Evolutionary conservation across 352 stramenopile species (phyloP), one percentile per base, ranked within the genome.

Genomic region (Blastocystis sp.): DNA sequence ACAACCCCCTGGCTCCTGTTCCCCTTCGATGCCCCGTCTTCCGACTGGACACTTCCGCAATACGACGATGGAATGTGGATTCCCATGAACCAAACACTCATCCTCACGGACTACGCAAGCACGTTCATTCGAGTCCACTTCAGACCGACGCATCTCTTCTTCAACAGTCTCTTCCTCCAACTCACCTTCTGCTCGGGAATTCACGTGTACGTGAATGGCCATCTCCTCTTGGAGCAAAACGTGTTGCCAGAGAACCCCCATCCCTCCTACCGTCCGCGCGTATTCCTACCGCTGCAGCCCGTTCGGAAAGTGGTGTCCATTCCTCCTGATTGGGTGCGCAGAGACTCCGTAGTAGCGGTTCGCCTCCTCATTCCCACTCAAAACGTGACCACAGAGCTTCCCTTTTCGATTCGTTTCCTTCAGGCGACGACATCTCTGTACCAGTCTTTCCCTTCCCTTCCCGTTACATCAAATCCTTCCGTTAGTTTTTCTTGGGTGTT

Each of bases 91-190:
- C 42, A 46, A 51, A 21, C 21, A 9, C 0, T 67, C 7, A 16
- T 51, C 24, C 3, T 18, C 8, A 29, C 46, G 29, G 46, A 48
- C 24, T 11, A 75, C 4, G 63, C 24, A 32, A 46, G 11, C 24
- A 51, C 48, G 3, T 75, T 49, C 32, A 53, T 64, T 42, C 69
- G 69, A 29, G 63, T 63, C n/a, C 69, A 81, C 32, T 81, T 81
- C 46, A 24, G 11, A 11, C 32, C n/a, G 46, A 42, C 21, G 32
- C 32, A 34, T 8, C 9, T 29, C 16, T 18, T n/a, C 1, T 27
- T 21, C 4, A 24, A 9, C 6, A 48, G 46, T 75, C 24, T 81
- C 18, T 21, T n/a, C 18, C 3, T 81, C 3, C 11, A 40, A 32
- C 24, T 81, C 1, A 63, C 29, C 14, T 4, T 57, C 4, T 46